phyloP scores from a whole-genome alignment of 768 basidiomycete genomes.

The Lactifluus hygrophoroides region DNA sequence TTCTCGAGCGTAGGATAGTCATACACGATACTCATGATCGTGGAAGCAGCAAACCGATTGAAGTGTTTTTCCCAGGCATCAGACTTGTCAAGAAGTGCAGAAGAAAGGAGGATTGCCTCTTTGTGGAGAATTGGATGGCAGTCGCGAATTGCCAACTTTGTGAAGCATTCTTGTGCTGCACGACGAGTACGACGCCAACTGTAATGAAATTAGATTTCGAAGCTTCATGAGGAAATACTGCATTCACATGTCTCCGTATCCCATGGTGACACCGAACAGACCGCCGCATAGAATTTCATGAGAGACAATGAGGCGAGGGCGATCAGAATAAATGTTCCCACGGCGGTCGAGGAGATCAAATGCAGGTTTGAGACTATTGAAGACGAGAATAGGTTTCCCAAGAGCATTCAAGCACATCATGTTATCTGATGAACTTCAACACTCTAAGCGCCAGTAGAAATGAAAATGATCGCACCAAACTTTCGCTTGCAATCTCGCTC shows the following conservation, averaged over 20 bases:
- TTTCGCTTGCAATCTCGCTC: not conserved
- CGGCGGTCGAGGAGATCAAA: slow-evolving; percentile 34
- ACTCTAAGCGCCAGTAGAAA: not conserved
- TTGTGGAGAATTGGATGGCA: slow-evolving; percentile 2
- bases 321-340: slow-evolving; percentile 23
- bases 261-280: slow-evolving; percentile 23
- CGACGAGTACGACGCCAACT: slow-evolving; percentile 13
- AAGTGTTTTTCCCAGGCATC: not conserved
- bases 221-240: too few relatives aligned
- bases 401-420: slow-evolving; percentile 8
- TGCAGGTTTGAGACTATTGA: slow-evolving; percentile 27
- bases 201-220: not conserved
- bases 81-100: not conserved
- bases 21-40: slow-evolving; percentile 1
- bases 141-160: not conserved
- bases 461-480: not conserved
- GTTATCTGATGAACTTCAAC: not conserved
- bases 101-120: not conserved
- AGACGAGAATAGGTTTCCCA: slow-evolving; percentile 22
- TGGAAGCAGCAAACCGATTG: not conserved
- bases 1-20: slow-evolving; percentile 5
- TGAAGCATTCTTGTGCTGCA: slow-evolving; percentile 7
- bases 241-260: slow-evolving; percentile 22
- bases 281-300: slow-evolving; percentile 29
- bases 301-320: slow-evolving; percentile 26